These are phyloP conservation scores for Aspergillus felis DNA, from an alignment of 2,329 filamentous ascomycete species.

Conservation along the genomic window DNA sequence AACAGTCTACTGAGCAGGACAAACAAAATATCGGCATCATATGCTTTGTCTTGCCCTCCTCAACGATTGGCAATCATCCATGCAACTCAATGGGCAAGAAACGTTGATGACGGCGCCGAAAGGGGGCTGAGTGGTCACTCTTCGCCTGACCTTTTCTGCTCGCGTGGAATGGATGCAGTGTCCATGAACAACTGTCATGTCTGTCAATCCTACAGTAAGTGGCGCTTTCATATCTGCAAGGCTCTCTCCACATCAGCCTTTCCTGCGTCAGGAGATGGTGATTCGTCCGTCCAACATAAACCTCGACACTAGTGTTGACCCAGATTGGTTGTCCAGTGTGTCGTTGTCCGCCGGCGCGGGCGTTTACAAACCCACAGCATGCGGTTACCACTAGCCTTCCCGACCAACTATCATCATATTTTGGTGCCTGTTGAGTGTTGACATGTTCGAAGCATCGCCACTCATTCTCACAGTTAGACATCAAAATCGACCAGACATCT, in stretches of 20 bases:
- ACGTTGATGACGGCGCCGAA: not conserved
- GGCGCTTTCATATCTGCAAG: not conserved
- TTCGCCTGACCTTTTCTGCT: not conserved
- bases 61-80: not conserved
- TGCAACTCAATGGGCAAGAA: not conserved
- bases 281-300: not conserved
- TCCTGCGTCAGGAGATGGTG: not conserved
- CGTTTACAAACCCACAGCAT: not conserved
- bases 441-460: constrained; percentile 11
- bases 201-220: not conserved
- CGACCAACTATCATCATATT: constrained; percentile 5
- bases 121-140: not conserved
- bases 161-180: not conserved
- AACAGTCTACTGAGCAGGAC: not conserved
- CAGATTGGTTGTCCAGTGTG: not conserved
- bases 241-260: not conserved
- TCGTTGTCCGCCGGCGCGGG: not conserved
- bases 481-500: not conserved
- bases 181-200: not conserved
- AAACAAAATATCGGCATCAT: not conserved
- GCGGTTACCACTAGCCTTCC: not conserved
- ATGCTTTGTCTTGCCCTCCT: not conserved
- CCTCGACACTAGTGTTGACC: not conserved
- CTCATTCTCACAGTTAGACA: constrained; percentile 4
- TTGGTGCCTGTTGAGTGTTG: constrained; percentile 13